These are phyloP conservation scores for Noccaea caerulescens DNA, from an alignment of 345 rosid genomes.

Conservation along the genomic window DNA sequence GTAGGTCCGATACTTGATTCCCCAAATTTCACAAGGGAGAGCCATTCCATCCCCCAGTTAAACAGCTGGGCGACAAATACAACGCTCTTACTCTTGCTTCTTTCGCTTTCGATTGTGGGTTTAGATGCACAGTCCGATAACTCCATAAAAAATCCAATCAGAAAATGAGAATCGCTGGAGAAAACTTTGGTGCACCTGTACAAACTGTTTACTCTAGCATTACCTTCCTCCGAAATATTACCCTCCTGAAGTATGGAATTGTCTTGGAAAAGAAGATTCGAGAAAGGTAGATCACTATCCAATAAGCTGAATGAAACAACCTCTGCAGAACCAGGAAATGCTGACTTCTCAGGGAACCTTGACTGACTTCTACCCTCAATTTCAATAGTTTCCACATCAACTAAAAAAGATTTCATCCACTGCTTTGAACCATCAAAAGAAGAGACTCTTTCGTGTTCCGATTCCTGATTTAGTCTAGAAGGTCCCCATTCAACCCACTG, in stretches of 20 bases:
- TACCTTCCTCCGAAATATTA: slow-evolving; percentile 38
- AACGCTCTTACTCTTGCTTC: slow-evolving; percentile 47
- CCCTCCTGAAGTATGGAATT: slow-evolving; percentile 40
- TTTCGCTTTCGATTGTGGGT: slow-evolving; percentile 45
- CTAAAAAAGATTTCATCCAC: slow-evolving; percentile 77
- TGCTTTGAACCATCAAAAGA: slow-evolving; percentile 57
- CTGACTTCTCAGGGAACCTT: slow-evolving; percentile 69
- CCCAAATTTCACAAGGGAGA: slow-evolving; percentile 67
- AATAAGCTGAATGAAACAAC: slow-evolving; percentile 84
- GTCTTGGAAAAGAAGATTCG: slow-evolving; percentile 47
- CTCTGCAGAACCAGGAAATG: slow-evolving; percentile 73
- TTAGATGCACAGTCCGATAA: slow-evolving; percentile 46
- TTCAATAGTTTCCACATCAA: slow-evolving; percentile 61
- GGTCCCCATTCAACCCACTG: slow-evolving; percentile 98
- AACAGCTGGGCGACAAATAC: slow-evolving; percentile 67
- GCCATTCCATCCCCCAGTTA: slow-evolving; percentile 78
- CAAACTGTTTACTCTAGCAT: slow-evolving; percentile 42
- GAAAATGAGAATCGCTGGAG: slow-evolving; percentile 70
- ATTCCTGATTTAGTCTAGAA: slow-evolving; percentile 44
- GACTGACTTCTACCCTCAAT: slow-evolving; percentile 65
- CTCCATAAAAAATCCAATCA: slow-evolving; percentile 78
- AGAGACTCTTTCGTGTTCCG: slow-evolving; percentile 44
- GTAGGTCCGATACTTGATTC: slow-evolving; percentile 48
- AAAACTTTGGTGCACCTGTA: slow-evolving; percentile 77
- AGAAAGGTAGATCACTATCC: slow-evolving; percentile 50